phyloP scores from a whole-genome alignment of 2,329 filamentous ascomycete genomes.

The Tolypocladium inflatum region DNA sequence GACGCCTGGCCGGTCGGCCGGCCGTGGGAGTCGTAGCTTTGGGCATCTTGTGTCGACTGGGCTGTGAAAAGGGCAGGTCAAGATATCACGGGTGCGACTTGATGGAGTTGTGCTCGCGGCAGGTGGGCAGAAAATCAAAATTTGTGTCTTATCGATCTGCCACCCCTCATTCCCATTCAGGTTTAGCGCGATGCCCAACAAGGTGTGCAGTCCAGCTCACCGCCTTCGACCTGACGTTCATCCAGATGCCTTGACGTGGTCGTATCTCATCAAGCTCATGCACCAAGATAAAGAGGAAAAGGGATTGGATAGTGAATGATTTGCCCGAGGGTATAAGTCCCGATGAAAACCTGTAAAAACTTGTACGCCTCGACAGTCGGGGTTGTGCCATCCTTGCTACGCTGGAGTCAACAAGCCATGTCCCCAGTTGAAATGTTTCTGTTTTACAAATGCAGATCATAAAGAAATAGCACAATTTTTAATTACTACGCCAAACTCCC shows the following conservation, averaged over 20 bases:
- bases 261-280: neutral
- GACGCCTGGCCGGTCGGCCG: constrained; percentile 54
- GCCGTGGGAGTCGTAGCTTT: constrained; percentile 59
- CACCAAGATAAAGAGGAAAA: neutral
- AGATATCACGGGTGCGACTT: neutral
- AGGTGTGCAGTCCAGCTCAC: constrained; percentile 11
- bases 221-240: constrained; percentile 14
- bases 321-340: too few species aligned
- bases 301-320: neutral
- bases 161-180: constrained; percentile 22
- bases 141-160: constrained; percentile 29
- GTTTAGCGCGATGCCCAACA: constrained; percentile 14
- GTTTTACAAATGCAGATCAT: neutral
- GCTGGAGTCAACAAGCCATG: too few species aligned
- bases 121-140: constrained; percentile 23
- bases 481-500: too few species aligned
- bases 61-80: neutral
- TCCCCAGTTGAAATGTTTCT: neutral
- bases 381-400: neutral
- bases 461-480: neutral
- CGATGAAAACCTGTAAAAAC: neutral
- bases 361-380: neutral
- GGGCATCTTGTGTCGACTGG: constrained; percentile 52
- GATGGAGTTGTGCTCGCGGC: neutral
- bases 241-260: neutral